Evolutionary conservation across 208 protist genomes (phyloP).

Genomic region (Phytomonas francai): DNA sequence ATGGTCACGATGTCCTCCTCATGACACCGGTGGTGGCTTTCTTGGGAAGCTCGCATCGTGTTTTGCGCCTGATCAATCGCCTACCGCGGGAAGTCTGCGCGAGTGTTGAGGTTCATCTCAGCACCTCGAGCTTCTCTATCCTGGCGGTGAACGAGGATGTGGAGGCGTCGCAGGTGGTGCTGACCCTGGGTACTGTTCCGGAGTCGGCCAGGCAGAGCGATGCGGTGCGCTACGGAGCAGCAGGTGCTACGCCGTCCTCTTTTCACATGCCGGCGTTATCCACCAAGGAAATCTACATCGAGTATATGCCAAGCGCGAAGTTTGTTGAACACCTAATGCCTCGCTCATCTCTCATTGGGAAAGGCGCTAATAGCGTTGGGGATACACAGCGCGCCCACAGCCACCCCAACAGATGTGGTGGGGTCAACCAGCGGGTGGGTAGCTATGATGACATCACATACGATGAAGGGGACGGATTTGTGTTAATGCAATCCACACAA

Average conservation of each 20-base stretch:
- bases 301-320: constrained; percentile 54
- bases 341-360: background rate
- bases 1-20: constrained; percentile 58
- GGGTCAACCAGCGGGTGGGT: constrained; percentile 11
- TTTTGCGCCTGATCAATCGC: constrained; percentile 68
- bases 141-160: constrained; percentile 60
- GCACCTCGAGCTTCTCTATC: constrained; percentile 55
- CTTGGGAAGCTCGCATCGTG: constrained; percentile 56
- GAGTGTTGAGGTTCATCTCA: constrained; percentile 53
- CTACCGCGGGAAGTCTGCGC: constrained; percentile 80
- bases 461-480: constrained; percentile 20
- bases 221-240: constrained; percentile 29
- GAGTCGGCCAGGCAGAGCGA: constrained; percentile 25
- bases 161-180: constrained; percentile 43
- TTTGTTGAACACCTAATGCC: constrained; percentile 20
- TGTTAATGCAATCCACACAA: constrained; percentile 8
- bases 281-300: constrained; percentile 56
- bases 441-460: constrained; percentile 14
- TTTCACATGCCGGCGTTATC: constrained; percentile 67
- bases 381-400: background rate
- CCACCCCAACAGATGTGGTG: constrained; percentile 10
- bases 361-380: background rate
- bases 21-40: constrained; percentile 85
- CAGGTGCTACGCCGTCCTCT: constrained; percentile 32
- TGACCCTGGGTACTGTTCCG: constrained; percentile 45